Percentiles rank a stretch among this genome's conserved stretches.
Evolutionary conservation across 1,284 basidiomycete species (phyloP).

Genomic region (Filobasidium uniguttulatum): DNA sequence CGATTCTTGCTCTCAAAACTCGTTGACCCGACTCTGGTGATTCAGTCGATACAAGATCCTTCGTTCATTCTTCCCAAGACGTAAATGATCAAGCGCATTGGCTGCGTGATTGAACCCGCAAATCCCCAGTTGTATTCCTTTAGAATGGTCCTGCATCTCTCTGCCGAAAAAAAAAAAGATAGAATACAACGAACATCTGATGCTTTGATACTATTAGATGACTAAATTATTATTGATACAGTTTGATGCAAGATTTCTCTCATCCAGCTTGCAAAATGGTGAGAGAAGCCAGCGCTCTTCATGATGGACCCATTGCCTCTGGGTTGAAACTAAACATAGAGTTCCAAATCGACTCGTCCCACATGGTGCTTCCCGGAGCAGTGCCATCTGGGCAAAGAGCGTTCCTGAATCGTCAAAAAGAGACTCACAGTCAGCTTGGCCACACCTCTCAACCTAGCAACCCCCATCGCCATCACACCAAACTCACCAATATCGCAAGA

Average conservation of each 20-base stretch:
- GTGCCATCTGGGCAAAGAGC: neutral
- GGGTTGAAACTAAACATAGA: neutral
- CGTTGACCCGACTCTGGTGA: neutral
- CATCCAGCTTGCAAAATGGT: no score
- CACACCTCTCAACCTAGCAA: neutral
- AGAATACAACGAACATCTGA: no score
- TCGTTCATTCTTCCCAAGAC: no score
- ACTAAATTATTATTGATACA: no score
- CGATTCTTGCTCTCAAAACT: neutral
- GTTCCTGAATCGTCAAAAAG: neutral
- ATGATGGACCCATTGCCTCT: neutral
- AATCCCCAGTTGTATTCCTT: no score
- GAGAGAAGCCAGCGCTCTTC: neutral
- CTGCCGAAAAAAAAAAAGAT: no score
- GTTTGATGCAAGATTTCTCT: no score
- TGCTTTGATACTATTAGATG: no score
- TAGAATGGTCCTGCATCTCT: no score
- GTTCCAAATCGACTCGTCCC: slow-evolving; percentile 1
- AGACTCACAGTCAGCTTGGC: neutral
- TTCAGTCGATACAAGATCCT: neutral
- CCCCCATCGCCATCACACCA: neutral
- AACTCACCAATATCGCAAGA: slow-evolving; percentile 1
- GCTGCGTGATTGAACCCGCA: no score
- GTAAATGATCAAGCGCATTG: no score
- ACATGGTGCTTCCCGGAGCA: neutral